Evolutionary conservation across 176 grass and related monocot genomes (phyloP), one percentile per base, ranked within the genome.

Genomic region (Alloteropsis semialata): DNA sequence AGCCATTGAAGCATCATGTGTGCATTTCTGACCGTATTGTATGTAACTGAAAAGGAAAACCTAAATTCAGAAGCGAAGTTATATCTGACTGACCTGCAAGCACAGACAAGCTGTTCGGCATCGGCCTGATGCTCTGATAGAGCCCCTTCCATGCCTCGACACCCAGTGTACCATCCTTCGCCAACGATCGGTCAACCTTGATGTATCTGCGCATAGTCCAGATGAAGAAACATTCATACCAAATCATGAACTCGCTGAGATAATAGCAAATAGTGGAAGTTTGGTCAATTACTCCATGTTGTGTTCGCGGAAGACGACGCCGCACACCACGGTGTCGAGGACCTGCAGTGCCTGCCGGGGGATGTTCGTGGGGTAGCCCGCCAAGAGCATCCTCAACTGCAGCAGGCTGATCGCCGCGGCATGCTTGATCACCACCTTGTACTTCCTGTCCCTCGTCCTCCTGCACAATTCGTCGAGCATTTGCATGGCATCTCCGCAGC

Each of bases 111-210:
- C 73, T 1, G 13, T 5, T 39, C 33, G 56, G 50, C 22, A 11
- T 56, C 1, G 72, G 4, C 21, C 10, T 54, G 18, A 71, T 71
- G 41, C 42, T 71, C 39, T 28, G 41, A 28, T 71, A 71, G 68
- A 71, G 22, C n/a, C 36, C 21, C 10, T 68, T 68, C 37, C 65
- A 68, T 42, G 10, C 36, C 10, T 68, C 65, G 13, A 24, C 36
- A 41, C 65, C 33, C 69, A 46, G 41, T 14, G 70, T 62, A 1
- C 86, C 67, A 11, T 56, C 28, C 19, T 14, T 70, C 34, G 59
- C 22, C 63, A 92, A 90, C 10, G 87, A 95, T 49, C 78, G 80
- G 22, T 87, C 87, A 25, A 74, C 62, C 33, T 63, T 46, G 19
- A 88, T 30, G 34, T 83, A 89, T 36, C 86, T 92, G 53, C 13